These are phyloP conservation scores for Pythium rishiriense DNA, from an alignment of 352 stramenopile genomes.

Conservation along the genomic window DNA sequence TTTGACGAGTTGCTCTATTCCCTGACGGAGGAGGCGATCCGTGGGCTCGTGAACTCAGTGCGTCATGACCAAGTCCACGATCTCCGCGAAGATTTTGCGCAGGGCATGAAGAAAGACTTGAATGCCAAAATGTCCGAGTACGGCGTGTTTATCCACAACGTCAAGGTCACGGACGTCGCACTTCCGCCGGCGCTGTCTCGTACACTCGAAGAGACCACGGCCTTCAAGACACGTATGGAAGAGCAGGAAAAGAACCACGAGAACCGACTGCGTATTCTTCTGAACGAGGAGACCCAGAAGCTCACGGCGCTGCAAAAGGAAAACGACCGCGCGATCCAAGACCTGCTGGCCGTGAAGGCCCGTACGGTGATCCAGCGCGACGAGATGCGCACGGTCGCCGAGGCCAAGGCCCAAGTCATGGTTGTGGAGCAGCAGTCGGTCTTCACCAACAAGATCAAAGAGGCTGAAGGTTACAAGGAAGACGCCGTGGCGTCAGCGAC, in stretches of 20 bases:
- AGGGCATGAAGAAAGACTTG: conserved; percentile 84
- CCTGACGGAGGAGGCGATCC: conserved; percentile 75
- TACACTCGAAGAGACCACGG: conserved; percentile 78
- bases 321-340: conserved; percentile 76
- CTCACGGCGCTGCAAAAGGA: conserved; percentile 79
- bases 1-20: conserved; percentile 85
- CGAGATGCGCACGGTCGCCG: conserved; percentile 71
- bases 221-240: conserved; percentile 88
- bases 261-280: conserved; percentile 78
- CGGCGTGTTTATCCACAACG: conserved; percentile 86
- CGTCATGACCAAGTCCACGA: conserved; percentile 85
- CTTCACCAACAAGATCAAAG: conserved; percentile 65
- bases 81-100: conserved; percentile 75
- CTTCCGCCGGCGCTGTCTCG: conserved; percentile 59
- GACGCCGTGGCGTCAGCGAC: conserved; percentile 59
- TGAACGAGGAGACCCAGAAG: conserved; percentile 85
- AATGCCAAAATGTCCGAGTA: conserved; percentile 68
- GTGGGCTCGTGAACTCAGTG: conserved; percentile 77
- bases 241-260: conserved; percentile 91
- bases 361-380: conserved; percentile 74
- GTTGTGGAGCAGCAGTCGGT: conserved; percentile 69
- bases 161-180: conserved; percentile 87
- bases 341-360: conserved; percentile 65
- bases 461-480: conserved; percentile 67
- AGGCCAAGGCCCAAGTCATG: conserved; percentile 73